These are phyloP conservation scores for Clarireedia paspali DNA, from an alignment of 2,329 filamentous ascomycete genomes.

Conservation along the genomic window DNA sequence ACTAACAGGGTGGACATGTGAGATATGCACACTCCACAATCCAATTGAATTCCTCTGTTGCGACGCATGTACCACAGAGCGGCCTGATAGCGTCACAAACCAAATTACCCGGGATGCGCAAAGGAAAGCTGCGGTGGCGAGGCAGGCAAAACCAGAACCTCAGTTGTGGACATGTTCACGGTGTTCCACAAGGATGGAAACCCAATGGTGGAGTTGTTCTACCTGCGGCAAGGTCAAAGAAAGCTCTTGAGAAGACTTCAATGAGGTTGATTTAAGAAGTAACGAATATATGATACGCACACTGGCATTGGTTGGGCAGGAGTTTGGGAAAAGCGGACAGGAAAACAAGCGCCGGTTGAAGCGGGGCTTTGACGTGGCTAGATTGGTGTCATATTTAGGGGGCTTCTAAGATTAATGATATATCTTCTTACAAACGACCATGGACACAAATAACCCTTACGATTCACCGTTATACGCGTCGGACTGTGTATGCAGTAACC, in stretches of 20 bases:
- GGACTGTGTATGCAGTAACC: too few species aligned
- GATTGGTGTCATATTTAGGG: too few species aligned
- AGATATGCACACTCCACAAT: constrained; percentile 50
- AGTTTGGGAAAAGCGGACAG: neutral
- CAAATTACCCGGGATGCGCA: constrained; percentile 14
- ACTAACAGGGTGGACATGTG: constrained; percentile 47
- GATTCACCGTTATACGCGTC: too few species aligned
- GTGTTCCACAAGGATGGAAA: constrained; percentile 45
- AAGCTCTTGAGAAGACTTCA: constrained; percentile 30
- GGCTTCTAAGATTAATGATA: too few species aligned
- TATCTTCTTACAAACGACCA: too few species aligned
- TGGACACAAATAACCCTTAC: too few species aligned
- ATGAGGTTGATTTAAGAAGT: neutral
- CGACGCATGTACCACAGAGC: constrained; percentile 46
- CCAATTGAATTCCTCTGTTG: constrained; percentile 43
- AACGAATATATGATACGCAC: neutral
- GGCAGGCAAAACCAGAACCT: constrained; percentile 11
- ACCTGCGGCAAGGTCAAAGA: constrained; percentile 48
- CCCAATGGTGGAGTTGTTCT: constrained; percentile 50
- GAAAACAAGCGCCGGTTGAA: neutral
- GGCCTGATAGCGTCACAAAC: constrained; percentile 28
- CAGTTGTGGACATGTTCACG: constrained; percentile 41
- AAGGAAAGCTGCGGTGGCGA: constrained; percentile 5
- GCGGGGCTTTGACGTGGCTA: too few species aligned
- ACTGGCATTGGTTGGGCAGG: neutral